Evolutionary conservation across 1,139 yeast genomes (phyloP), one percentile per base, ranked within the genome.

Genomic region (Candida sanyaensis): DNA sequence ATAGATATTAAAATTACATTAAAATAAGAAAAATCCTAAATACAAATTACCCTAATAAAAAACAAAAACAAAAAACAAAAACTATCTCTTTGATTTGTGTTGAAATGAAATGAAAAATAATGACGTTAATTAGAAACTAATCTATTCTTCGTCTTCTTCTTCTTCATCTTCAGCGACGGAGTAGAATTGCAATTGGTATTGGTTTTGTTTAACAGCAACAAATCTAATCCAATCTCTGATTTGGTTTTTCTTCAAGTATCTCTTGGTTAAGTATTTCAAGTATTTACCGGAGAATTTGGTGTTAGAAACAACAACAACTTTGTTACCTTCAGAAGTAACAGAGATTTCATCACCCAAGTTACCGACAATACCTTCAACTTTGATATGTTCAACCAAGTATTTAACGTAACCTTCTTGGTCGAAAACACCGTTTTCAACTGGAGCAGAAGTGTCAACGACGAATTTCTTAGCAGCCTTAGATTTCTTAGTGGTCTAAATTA

Each of bases 191-290:
- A 95, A 88, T 78, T 89, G 90, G 90, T 93, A 95, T 76, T 84
- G 86, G 87, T 93, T 91, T 79, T 89, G 90, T 83, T 91, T 87
- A 72, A 88, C 85, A 63, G 99, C 88, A 65, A 93, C 97, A 71
- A 95, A 93, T 86, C 99, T 95, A 80, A 95, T 91, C 99, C 99
- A 93, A 84, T 93, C 99, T 84, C 95, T 88, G 83, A 92, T 88
- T 81, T 89, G 96, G 95, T 91, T 90, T 90, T 93, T 93, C 96
- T 93, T 93, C 80, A 93, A 89, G 95, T 90, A 93, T 86, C 96
- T 92, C 91, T 93, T 93, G 72, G 98, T 89, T 76, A 93, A 84
- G 93, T 92, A 93, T 84, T 93, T 93, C 78, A 91, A 88, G 96
- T 93, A 93, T 83, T 95, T 93, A 81, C 99, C 99, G 65, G 98